These are phyloP conservation scores for Penicillium capsulatum DNA, from an alignment of 2,329 filamentous ascomycete species.

Conservation along the genomic window DNA sequence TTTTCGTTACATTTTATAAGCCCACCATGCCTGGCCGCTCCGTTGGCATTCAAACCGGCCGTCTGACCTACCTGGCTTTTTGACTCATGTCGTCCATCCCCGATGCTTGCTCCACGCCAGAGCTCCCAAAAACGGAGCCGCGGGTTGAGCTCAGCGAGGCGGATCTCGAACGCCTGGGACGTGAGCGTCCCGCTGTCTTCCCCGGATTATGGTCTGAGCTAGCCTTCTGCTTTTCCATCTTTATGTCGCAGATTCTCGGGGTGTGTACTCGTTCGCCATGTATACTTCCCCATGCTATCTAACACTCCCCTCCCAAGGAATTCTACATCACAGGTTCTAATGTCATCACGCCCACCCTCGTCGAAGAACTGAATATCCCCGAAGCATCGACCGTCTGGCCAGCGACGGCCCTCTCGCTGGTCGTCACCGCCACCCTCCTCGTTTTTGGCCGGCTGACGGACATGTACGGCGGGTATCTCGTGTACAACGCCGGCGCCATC, in stretches of 20 bases:
- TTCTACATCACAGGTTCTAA: conserved; percentile 75
- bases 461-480: conserved; percentile 60
- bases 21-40: no score
- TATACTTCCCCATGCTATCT: background rate
- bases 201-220: conserved; percentile 52
- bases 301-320: conserved; percentile 46
- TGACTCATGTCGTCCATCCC: conserved; percentile 2
- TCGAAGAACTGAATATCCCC: conserved; percentile 60
- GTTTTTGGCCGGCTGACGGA: conserved; percentile 56
- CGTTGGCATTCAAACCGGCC: no score
- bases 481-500: conserved; percentile 59
- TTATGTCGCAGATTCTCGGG: conserved; percentile 60
- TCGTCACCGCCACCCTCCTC: conserved; percentile 47
- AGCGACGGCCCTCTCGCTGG: conserved; percentile 50
- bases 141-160: conserved; percentile 2
- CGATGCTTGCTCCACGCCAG: conserved; percentile 1
- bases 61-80: no score
- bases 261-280: conserved; percentile 35
- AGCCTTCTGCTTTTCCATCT: conserved; percentile 59
- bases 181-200: conserved; percentile 58
- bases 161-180: conserved; percentile 57
- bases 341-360: conserved; percentile 62
- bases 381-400: conserved; percentile 58
- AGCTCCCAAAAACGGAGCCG: conserved; percentile 1
- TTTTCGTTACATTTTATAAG: background rate